A percentile compares a stretch with the other conserved stretches of the same genome.
These are phyloP conservation scores for Basipetospora chlamydospora DNA, from an alignment of 2,329 filamentous ascomycete genomes.

Conservation along the genomic window DNA sequence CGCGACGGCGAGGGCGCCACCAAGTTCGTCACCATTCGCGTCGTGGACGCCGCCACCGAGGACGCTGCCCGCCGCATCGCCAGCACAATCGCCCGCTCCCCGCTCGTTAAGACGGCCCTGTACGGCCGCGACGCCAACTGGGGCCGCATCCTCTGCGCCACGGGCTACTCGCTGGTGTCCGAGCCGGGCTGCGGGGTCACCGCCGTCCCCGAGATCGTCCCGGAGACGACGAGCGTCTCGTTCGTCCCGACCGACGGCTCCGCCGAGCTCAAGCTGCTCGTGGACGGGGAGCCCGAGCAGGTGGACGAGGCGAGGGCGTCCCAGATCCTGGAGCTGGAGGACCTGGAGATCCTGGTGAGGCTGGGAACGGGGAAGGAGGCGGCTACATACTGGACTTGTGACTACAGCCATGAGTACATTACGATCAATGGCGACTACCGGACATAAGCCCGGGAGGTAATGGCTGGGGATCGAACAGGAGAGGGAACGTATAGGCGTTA, in stretches of 20 bases:
- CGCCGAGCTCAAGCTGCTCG: slow-evolving; percentile 58
- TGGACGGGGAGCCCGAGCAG: slow-evolving; percentile 65
- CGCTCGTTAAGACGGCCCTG: slow-evolving; percentile 90
- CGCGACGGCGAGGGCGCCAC: slow-evolving; percentile 95
- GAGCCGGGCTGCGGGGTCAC: slow-evolving; percentile 41
- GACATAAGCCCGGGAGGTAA: no score
- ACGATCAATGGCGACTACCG: slow-evolving; percentile 57
- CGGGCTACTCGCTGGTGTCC: slow-evolving; percentile 60
- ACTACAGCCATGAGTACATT: slow-evolving; percentile 71
- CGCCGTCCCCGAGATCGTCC: slow-evolving; percentile 49
- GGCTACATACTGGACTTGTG: slow-evolving; percentile 71
- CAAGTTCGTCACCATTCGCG: slow-evolving; percentile 90
- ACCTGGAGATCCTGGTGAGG: slow-evolving; percentile 63
- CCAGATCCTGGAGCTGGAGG: slow-evolving; percentile 63
- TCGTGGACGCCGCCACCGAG: slow-evolving; percentile 57
- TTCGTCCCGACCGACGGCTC: slow-evolving; percentile 69
- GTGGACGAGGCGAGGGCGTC: slow-evolving; percentile 66
- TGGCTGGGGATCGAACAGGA: no score
- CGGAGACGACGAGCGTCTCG: slow-evolving; percentile 60
- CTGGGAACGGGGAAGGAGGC: slow-evolving; percentile 55
- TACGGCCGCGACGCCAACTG: slow-evolving; percentile 98
- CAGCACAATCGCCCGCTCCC: slow-evolving; percentile 75
- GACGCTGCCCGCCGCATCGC: slow-evolving; percentile 65
- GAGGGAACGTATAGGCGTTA: neutral
- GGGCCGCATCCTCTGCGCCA: slow-evolving; percentile 91